Evolutionary conservation across 192 early-diverging fungal species (phyloP), one percentile per base, ranked within the genome.

Genomic region (Backusella tuberculispora): DNA sequence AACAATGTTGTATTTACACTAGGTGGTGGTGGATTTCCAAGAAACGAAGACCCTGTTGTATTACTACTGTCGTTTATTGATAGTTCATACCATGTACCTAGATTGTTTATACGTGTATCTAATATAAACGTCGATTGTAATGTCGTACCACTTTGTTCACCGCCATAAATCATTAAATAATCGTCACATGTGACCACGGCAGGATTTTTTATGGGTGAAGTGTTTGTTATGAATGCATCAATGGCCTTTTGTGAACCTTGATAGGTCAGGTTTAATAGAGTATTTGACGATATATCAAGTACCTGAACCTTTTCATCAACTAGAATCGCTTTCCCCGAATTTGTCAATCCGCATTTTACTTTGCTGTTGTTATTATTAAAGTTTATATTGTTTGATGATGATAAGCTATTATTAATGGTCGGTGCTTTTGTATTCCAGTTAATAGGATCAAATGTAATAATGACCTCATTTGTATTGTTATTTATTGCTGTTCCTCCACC

Each of bases 81-180:
- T 6, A 60, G 9, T 9, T 60, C 53, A n/a, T 60, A 60, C 53
- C 53, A 60, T 60, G 12, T 24, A 5, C 53, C 53, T 10, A 60
- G 10, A n/a, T 60, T 60, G 53, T n/a, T 60, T 6, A 60, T 26
- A 26, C 53, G 53, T 19, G 53, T 60, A 24, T 60, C 53, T n/a
- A 60, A 12, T 12, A 60, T 60, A 60, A 60, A 60, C 13, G 53
- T 60, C 21, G 53, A 60, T 60, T 60, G 53, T 5, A 60, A 60
- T 60, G 21, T 24, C 12, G 21, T 19, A 26, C 26, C 5, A 9
- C 13, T 12, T 26, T 60, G 53, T 21, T 60, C 21, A 8, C 53
- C 53, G 26, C 53, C 53, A 26, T 26, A 60, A 60, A 60, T 26
- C 53, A 60, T 19, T 26, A 60, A 60, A 60, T 26, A 60, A 8